Evolutionary conservation across 352 stramenopile species (phyloP).

Genomic region (Pythium chondricola): DNA sequence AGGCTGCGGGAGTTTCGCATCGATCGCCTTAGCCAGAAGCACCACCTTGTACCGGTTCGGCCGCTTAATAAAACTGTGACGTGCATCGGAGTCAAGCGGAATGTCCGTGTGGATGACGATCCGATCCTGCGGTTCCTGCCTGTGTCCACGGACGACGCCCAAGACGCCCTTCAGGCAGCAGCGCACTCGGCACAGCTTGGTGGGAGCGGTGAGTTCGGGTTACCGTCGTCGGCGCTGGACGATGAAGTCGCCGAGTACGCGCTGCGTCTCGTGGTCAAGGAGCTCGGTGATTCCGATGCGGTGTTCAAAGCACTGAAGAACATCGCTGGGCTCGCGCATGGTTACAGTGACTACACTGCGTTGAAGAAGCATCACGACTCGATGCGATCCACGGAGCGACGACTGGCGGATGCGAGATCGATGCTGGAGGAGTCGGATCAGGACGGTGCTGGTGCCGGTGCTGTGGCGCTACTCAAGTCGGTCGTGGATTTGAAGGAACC

Average conservation of each 20-base stretch:
- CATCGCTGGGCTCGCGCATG: conserved; percentile 24
- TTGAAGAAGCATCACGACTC: neutral
- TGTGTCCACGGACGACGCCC: conserved; percentile 41
- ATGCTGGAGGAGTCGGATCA: neutral
- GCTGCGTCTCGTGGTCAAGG: conserved; percentile 26
- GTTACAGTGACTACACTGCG: conserved; percentile 25
- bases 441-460: neutral
- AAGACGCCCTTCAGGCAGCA: conserved; percentile 10
- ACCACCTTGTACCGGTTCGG: neutral
- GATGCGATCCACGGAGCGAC: neutral
- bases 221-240: conserved; percentile 17
- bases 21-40: neutral
- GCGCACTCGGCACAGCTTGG: conserved; percentile 14
- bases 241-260: conserved; percentile 37
- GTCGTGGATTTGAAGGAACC: conserved; percentile 7
- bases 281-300: conserved; percentile 26
- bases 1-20: neutral
- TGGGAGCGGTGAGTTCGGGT: conserved; percentile 1
- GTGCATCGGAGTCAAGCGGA: conserved; percentile 32
- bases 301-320: conserved; percentile 32
- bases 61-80: conserved; percentile 18
- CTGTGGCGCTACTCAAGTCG: conserved; percentile 5
- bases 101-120: conserved; percentile 50
- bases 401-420: neutral
- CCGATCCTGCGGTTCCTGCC: conserved; percentile 55